Base-by-base conservation (phyloP, 2,329 filamentous ascomycete genomes). In the Fusarium brevicatenulatum region DNA sequence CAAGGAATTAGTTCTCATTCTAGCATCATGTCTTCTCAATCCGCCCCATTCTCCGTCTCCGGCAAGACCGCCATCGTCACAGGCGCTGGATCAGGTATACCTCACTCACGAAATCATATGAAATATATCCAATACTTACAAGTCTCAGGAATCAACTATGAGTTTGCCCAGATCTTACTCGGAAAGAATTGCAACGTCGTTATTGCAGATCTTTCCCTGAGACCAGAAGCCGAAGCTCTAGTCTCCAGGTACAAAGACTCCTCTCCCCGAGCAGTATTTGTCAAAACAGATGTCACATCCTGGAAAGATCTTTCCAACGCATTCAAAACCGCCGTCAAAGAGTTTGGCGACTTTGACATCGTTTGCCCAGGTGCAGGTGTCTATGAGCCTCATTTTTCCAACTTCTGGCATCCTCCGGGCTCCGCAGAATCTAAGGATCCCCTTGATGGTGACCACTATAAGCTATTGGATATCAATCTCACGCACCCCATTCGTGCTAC, bases 311-410 rank as follows among this genome's bases (percentile, higher is more conserved):
- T 86, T 0, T 54, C 77, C 2, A 66, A 66, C 21, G 80, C 84
- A 71, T 84, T 86, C 58, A 71, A 79, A 7, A 69, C 71, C 7
- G 75, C 84, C 0, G 44, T 81, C 2, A 28, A 66, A 3, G 78
- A 82, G 32, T 86, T 86, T 55, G 82, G 81, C 1, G 74, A 72
- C 5, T 79, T 83, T 65, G 83, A 84, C 52, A 80, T 87, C 30
- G 76, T 86, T 7, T 85, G 83, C 42, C 84, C 85, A 1, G 84
- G 85, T 1, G 85, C 85, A 0, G 85, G 85, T 34, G 78, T 87
- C 8, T 87, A 83, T 55, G 85, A 86, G 66, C 85, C 85, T 71
- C 70, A 77, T 10, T 84, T 80, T 80, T 83, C 82, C 19, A 81
- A 74, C 74, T 85, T 85, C 56, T 85, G 83, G 83, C 78, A 81